phyloP scores from a whole-genome alignment of 345 rosid species.

The Gossypium ekmanianum region DNA sequence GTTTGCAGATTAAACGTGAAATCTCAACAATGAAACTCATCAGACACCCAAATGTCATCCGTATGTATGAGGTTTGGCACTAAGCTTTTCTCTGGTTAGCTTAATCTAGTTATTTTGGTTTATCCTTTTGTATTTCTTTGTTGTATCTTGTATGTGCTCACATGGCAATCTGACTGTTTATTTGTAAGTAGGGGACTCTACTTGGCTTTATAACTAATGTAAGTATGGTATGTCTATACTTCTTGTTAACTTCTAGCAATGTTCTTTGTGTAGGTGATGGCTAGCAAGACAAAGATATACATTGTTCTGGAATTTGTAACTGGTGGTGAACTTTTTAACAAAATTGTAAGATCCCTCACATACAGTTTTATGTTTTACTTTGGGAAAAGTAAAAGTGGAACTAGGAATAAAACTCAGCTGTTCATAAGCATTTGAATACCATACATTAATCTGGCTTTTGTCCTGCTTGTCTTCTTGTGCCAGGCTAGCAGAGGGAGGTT shows the following conservation, averaged over 20 bases:
- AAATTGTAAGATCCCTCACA: conserved; percentile 62
- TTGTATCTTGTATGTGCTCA: neutral
- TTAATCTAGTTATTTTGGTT: neutral
- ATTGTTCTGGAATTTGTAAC: conserved; percentile 88
- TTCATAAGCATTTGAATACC: neutral
- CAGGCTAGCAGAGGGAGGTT: conserved; percentile 90
- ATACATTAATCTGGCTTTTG: conserved; percentile 12
- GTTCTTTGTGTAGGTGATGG: conserved; percentile 77
- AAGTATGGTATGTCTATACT: neutral
- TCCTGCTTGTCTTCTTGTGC: conserved; percentile 4
- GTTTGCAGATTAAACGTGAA: conserved; percentile 86
- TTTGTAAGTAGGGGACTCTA: neutral
- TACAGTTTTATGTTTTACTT: neutral
- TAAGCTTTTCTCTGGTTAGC: conserved; percentile 9
- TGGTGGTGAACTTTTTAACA: conserved; percentile 98
- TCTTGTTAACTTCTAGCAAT: conserved; percentile 13
- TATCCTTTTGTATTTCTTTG: neutral
- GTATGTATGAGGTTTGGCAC: conserved; percentile 81
- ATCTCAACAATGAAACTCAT: conserved; percentile 93
- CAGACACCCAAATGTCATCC: conserved; percentile 92
- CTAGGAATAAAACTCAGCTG: neutral
- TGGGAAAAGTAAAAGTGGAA: neutral
- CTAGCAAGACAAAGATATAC: conserved; percentile 93
- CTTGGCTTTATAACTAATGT: neutral
- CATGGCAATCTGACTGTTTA: neutral